Percentiles rank a stretch among this genome's conserved stretches.
phyloP scores from a whole-genome alignment of 805 yeast genomes.

The Candida succiphila region DNA sequence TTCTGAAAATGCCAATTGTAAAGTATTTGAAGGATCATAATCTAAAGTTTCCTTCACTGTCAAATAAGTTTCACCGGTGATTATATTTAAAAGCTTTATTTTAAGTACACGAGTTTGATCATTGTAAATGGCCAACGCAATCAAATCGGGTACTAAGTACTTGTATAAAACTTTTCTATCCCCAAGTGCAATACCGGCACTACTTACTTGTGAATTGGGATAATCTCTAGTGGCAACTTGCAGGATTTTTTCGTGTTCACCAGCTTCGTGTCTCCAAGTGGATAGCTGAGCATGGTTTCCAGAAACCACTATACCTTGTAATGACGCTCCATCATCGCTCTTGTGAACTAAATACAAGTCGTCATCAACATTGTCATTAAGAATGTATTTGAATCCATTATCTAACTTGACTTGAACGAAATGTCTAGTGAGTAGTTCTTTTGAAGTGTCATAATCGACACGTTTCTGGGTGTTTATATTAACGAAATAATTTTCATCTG shows the following conservation, averaged over 20 bases:
- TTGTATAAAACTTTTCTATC: constrained; percentile 74
- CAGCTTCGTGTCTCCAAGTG: constrained; percentile 12
- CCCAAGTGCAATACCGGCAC: constrained; percentile 59
- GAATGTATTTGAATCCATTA: constrained; percentile 4
- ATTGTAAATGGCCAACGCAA: constrained; percentile 33
- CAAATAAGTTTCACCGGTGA: constrained; percentile 52
- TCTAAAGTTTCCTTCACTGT: constrained; percentile 24
- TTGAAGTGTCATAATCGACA: constrained; percentile 3
- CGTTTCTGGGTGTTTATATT: background rate
- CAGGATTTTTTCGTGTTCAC: constrained; percentile 25
- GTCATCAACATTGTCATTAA: constrained; percentile 2
- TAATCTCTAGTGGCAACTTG: constrained; percentile 29
- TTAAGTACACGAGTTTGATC: constrained; percentile 23
- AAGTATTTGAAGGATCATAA: constrained; percentile 13
- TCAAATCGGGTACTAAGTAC: constrained; percentile 65
- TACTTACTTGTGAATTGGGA: constrained; percentile 33
- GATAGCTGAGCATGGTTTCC: background rate
- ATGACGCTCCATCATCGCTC: background rate
- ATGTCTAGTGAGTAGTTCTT: too few relatives aligned
- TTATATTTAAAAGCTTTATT: constrained; percentile 51
- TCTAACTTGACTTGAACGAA: too few relatives aligned
- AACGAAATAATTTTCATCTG: background rate
- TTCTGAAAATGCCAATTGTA: constrained; percentile 62
- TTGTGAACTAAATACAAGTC: constrained; percentile 8
- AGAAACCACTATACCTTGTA: constrained; percentile 8